A percentile compares a stretch with the other conserved stretches of the same genome.
Conservation (phyloP, 257 asterid genomes). For the Orobanche coerulescens region DNA sequence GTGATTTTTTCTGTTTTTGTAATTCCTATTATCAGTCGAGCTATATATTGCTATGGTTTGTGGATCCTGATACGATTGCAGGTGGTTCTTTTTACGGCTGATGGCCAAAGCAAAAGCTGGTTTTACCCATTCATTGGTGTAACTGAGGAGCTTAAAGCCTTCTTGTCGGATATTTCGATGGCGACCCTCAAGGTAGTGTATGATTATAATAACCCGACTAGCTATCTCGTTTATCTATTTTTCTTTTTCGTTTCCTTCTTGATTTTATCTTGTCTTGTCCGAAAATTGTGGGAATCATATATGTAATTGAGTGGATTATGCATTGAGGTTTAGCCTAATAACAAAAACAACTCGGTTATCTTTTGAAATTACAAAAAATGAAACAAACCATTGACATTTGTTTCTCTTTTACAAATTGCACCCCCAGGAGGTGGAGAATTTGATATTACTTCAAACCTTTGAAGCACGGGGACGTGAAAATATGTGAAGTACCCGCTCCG, state of each 20-base stretch:
- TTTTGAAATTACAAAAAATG: too few relatives aligned
- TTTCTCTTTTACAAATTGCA: not conserved
- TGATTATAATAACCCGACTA: not conserved
- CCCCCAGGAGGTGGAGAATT: too few relatives aligned
- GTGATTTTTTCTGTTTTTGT: not conserved
- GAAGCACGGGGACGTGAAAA: too few relatives aligned
- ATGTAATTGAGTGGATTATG: too few relatives aligned
- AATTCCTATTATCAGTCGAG: not conserved
- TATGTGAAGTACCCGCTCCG: too few relatives aligned
- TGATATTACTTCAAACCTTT: too few relatives aligned
- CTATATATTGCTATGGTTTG: constrained; percentile 3
- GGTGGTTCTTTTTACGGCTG: constrained; percentile 45
- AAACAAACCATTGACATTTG: not conserved
- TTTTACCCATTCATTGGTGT: constrained; percentile 70
- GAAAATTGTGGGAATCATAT: too few relatives aligned
- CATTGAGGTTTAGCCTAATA: too few relatives aligned
- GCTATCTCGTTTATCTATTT: too few relatives aligned
- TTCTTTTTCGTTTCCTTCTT: too few relatives aligned
- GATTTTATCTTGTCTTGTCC: too few relatives aligned
- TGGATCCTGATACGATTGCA: constrained; percentile 19
- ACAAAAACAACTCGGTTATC: too few relatives aligned
- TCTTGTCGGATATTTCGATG: constrained; percentile 61
- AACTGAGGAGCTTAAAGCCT: constrained; percentile 71
- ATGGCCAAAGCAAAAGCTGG: constrained; percentile 53
- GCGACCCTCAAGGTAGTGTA: constrained; percentile 48